Base-by-base conservation (phyloP, 2,329 filamentous ascomycete species). In the Epichloe glyceriae region DNA sequence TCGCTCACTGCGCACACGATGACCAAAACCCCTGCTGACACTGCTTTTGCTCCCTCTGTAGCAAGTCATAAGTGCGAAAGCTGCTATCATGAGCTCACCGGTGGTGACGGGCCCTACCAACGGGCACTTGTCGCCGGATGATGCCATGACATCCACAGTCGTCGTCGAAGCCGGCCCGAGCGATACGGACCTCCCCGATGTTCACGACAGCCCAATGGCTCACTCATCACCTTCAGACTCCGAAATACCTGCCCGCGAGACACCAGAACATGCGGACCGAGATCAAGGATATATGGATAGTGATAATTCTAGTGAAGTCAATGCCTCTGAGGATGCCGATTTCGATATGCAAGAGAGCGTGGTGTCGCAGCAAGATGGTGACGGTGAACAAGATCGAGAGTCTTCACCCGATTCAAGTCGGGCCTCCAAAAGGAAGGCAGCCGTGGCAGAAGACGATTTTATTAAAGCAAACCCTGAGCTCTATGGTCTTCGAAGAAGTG, bases 381-480 rank as follows among this genome's bases (percentile, higher is more conserved):
- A 66, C 50, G 67, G 62, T 47, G 68, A 71, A 47, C 74, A 76
- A 54, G 76, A 76, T 57, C 72, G 76, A 61, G 86, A 83, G 57
- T 80, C 80, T 62, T 93, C 88, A 45, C 78, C 81, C 60, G 83
- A 83, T 60, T 86, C 84, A 42, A 77, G 76, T 55, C 77, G 81
- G 62, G 78, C 77, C 47, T 69, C 75, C 54, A 95, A 95, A 74
- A 85, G 89, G 69, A 85, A 87, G 70, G 68, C 75, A 57, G 66
- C 75, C 63, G 64, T 79, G 38, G 82, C 84, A 48, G 86, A 93
- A 60, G 85, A 93, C 53, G 83, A 89, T 45, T 90, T 83, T 63
- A 95, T 97, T 60, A 79, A 84, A 61, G 86, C 88, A 62, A 95
- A 98, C 62, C 93, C 93, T 43, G 89, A 95, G 69, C 75, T 98